Evolutionary conservation across 176 grass and related monocot genomes (phyloP).

Genomic region (Hsuehochloa calcarea): DNA sequence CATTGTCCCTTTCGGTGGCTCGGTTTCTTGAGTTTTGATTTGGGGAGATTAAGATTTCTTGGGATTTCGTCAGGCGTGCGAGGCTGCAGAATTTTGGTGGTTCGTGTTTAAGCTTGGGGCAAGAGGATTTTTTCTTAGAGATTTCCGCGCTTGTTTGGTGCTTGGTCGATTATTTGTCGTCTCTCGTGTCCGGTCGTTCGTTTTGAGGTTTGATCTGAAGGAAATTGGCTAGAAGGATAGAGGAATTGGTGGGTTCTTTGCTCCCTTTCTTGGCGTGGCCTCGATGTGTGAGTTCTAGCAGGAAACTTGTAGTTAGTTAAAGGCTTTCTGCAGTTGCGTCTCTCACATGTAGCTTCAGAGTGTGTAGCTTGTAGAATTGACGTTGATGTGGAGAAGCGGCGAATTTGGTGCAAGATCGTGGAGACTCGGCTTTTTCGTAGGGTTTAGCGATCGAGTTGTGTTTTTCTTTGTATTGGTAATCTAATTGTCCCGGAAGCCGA

Average conservation of each 20-base stretch:
- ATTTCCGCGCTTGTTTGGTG: not conserved
- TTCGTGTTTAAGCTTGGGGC: not conserved
- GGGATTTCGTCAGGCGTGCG: not conserved
- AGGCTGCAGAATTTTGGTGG: not conserved
- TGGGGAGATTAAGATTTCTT: not conserved
- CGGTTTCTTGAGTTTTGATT: not conserved
- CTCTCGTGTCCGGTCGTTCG: not conserved
- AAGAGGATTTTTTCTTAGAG: not conserved
- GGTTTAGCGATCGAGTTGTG: slow-evolving; percentile 10
- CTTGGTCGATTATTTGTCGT: not conserved
- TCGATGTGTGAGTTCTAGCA: not conserved
- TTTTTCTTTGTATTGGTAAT: not conserved
- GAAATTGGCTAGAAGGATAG: not conserved
- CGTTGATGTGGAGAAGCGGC: not conserved
- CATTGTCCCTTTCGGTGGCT: not conserved
- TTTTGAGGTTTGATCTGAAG: slow-evolving; percentile 28
- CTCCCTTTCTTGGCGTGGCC: not conserved
- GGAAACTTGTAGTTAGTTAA: not conserved
- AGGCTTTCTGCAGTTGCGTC: not conserved
- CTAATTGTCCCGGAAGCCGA: not conserved
- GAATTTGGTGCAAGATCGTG: not conserved
- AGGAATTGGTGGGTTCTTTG: not conserved
- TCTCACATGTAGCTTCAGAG: not conserved
- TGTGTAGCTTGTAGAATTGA: not conserved
- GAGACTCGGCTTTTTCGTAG: not conserved